Evolutionary conservation across 139 green algal genomes (phyloP), one percentile per base, ranked within the genome.

Genomic region (Chlamydomonas applanata): DNA sequence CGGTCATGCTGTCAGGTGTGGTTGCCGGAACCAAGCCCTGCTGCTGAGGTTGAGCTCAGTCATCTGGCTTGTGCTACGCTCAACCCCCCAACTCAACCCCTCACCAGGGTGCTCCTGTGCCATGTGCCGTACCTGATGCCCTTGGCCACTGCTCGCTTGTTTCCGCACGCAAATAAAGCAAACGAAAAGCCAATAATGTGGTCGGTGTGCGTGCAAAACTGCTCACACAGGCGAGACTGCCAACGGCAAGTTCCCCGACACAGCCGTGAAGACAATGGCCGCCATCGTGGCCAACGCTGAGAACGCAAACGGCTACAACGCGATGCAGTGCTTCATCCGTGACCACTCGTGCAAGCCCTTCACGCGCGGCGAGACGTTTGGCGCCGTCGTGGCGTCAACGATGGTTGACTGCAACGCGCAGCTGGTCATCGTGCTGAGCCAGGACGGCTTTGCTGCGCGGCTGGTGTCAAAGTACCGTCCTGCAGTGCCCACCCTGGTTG

Each of bases 381-480:
- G 68, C 46, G 57, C 66, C 0, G 86, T 87, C 2, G 81, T 90
- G 22, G 76, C 75, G 60, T 83, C 80, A 16, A 82, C 91, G 5
- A 80, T 89, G 35, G 89, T 92, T 22, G 79, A 81, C 45, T 79
- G 75, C 71, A 77, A 82, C 34, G 71, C 76, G 16, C 70, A 77
- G 46, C 79, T 88, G 36, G 79, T 91, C 68, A 71, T 91, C 49
- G 71, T 73, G 22, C 46, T 91, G 27, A 83, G 77, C 13, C 76
- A 44, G 0, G 80, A 64, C 4, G 88, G 88, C 7, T 60, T 72
- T 25, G 75, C 78, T n/a, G 71, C 82, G 16, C 66, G 75, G 5
- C 36, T 88, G 30, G 74, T 91, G 13, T 79, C 85, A 9, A 92
- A 93, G 83, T 91, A 92, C 80, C 73, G 83, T 25, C 87, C 89